phyloP scores from a whole-genome alignment of 176 grass and related monocot genomes.

The Puccinellia tenuiflora region DNA sequence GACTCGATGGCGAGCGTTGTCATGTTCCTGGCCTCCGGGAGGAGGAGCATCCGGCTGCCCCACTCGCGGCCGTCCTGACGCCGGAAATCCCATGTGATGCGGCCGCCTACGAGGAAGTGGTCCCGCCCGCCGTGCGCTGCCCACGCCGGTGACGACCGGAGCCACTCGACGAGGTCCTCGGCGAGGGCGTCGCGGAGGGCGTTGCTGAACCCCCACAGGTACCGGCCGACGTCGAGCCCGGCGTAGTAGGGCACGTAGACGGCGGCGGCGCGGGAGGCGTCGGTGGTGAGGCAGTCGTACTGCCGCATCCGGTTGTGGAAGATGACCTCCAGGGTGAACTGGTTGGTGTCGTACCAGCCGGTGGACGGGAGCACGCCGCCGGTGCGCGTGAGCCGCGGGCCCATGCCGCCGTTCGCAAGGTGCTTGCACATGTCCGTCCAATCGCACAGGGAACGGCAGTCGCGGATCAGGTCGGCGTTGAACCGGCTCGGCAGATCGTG shows the following conservation, averaged over 20 bases:
- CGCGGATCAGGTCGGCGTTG: conserved; percentile 41
- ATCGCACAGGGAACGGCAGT: conserved; percentile 34
- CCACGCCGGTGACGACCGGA: conserved; percentile 33
- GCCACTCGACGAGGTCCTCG: conserved; percentile 30
- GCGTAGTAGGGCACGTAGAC: conserved; percentile 65
- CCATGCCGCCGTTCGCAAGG: conserved; percentile 43
- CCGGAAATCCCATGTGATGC: conserved; percentile 65
- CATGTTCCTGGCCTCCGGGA: conserved; percentile 54
- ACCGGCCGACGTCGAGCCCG: conserved; percentile 52
- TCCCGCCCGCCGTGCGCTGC: conserved; percentile 26
- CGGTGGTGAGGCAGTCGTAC: conserved; percentile 52
- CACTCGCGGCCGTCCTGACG: conserved; percentile 37
- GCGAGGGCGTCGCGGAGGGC: conserved; percentile 32
- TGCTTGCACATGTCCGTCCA: conserved; percentile 58
- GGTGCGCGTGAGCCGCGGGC: conserved; percentile 27
- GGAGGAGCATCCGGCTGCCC: conserved; percentile 52
- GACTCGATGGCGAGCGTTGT: conserved; percentile 53
- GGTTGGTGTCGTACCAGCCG: conserved; percentile 67
- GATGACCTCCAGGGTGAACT: conserved; percentile 69
- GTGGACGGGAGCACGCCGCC: conserved; percentile 39
- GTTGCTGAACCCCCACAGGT: conserved; percentile 49
- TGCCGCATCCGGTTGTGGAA: conserved; percentile 64
- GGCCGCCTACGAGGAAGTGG: conserved; percentile 63
- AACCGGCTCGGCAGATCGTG: conserved; percentile 44
- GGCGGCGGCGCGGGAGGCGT: conserved; percentile 40